Evolutionary conservation across 805 yeast species (phyloP), one percentile per base, ranked within the genome.

Genomic region (Peterozyma xylosa): DNA sequence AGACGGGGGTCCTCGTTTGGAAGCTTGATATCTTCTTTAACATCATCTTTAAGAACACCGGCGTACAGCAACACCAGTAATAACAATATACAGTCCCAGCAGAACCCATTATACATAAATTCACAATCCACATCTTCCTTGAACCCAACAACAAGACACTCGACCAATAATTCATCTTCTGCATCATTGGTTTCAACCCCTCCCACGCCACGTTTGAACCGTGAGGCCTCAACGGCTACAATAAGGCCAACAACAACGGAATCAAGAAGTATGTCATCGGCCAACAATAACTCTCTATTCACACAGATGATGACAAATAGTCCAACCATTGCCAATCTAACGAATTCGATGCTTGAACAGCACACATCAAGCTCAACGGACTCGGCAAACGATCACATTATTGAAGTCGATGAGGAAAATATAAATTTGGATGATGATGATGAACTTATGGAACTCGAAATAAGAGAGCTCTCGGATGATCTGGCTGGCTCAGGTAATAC

Each of bases 1-100:
- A 36, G 46, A 33, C 27, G 46, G 14, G 46, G 46, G 15, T 44
- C 46, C 10, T 44, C 46, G 4, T 44, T 39, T n/a, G 46, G 46
- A 7, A 44, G 40, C 14, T 39, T 44, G 27, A 39, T 44, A 17
- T 33, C 34, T 11, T 32, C 43, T 5, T 27, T 43, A 11, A 21
- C 42, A 5, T 35, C 46, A 7, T 39, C 46, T 9, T 21, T 43
- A 6, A 39, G 46, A 39, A 39, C 17, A 13, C 42, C 34, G 32
- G 35, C 34, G 14, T 16, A n/a, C 29, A 21, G 32, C 33, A 33
- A 18, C 13, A 33, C 33, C 37, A 33, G 7, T 33, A 9, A 17
- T 13, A 21, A 11, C 33, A n/a, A 11, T 9, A 7, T 13, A 16
- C 27, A 21, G 27, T 21, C 27, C 27, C 27, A 21, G 27, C 27